Conservation (phyloP, 495 filamentous ascomycete genomes). For the Aspergillus indologenus region DNA sequence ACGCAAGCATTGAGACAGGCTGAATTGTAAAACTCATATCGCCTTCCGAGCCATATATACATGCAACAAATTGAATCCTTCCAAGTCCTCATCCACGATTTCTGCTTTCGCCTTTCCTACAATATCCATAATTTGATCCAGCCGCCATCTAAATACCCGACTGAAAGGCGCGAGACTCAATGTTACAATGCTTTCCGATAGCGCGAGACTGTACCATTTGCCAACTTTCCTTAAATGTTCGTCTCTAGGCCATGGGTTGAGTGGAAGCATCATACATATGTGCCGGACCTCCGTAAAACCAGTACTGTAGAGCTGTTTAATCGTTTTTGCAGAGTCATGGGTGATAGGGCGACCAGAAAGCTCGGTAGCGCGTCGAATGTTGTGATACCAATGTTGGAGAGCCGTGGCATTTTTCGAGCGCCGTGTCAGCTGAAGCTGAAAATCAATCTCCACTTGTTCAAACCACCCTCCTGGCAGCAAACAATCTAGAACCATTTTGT, state of each 20-base stretch:
- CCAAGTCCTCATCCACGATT: neutral
- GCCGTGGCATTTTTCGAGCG: constrained; percentile 51
- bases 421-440: constrained; percentile 71
- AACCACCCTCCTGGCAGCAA: constrained; percentile 76
- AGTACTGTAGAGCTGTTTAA: constrained; percentile 58
- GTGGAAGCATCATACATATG: constrained; percentile 64
- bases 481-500: constrained; percentile 69
- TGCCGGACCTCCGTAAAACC: constrained; percentile 87
- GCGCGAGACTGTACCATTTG: constrained; percentile 81
- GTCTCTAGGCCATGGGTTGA: constrained; percentile 77
- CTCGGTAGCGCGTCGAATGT: constrained; percentile 67
- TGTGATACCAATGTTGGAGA: constrained; percentile 64
- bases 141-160: constrained; percentile 59
- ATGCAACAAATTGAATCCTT: too few relatives aligned
- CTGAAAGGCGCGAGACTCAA: constrained; percentile 73
- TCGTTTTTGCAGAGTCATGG: constrained; percentile 60
- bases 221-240: constrained; percentile 66
- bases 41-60: too few relatives aligned
- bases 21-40: too few relatives aligned
- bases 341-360: constrained; percentile 61
- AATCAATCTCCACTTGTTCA: constrained; percentile 93
- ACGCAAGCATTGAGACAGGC: too few relatives aligned
- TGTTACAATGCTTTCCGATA: constrained; percentile 69
- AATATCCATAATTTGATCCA: constrained; percentile 60
- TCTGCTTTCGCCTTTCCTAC: constrained; percentile 61